Evolutionary conservation across 2,329 filamentous ascomycete species (phyloP), one percentile per base, ranked within the genome.

Genomic region (Karstenula rhodostoma): DNA sequence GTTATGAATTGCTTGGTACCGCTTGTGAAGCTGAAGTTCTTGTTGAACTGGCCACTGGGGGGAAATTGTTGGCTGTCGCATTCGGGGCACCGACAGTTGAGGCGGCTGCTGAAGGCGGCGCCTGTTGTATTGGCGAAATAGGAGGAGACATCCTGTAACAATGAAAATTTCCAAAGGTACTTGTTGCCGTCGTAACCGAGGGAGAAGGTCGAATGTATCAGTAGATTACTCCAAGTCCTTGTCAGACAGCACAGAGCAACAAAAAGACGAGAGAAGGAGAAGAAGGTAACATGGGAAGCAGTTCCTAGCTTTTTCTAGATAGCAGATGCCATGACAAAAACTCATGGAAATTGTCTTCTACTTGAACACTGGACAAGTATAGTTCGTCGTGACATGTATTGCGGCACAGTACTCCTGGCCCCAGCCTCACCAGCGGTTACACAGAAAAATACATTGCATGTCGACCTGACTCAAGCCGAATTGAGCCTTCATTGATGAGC

Each of bases 371-470:
- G 23, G 44, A 25, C 17, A 12, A 19, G 12, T 8, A 25, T 22
- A 35, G 17, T 25, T n/a, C 35, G 40, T 19, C 57, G 43, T 4
- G 12, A 17, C 13, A 46, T 56, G n/a, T 15, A 59, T 59, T 59
- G 57, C 57, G 57, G 51, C 57, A 56, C 57, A 59, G 51, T 35
- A 50, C 51, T 44, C 43, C 27, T 35, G 13, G 50, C 44, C 42
- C 33, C 57, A 49, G 35, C 57, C 50, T 48, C 50, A 56, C n/a
- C 44, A 56, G 50, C 57, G 51, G 50, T 59, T 59, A 49, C 50
- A 46, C 4, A 37, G 23, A 10, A 22, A 44, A 33, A 22, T 44
- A 35, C 23, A 46, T 52, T 40, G 47, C 15, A 58, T n/a, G 5
- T 22, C 44, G n/a, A 10, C 37, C 29, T 25, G 13, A 17, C 17